A percentile compares a stretch with the other conserved stretches of the same genome.
Evolutionary conservation across 148 eudicot species (phyloP).

Genomic region (Spergularia bocconei): DNA sequence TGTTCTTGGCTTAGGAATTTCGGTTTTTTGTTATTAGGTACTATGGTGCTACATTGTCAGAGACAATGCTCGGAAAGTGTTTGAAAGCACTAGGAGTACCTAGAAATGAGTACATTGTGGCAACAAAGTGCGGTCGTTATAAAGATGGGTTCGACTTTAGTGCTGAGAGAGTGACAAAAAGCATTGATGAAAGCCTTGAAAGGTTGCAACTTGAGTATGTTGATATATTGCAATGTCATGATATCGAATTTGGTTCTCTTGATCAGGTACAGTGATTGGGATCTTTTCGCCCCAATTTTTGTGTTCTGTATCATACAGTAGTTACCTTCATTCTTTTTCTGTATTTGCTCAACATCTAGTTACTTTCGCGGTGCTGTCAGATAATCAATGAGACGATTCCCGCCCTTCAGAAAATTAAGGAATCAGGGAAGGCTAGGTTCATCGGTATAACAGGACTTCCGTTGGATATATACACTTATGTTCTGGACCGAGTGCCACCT

Average conservation of each 20-base stretch:
- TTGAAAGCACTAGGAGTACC: conserved; percentile 82
- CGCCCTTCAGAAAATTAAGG: conserved; percentile 86
- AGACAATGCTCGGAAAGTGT: conserved; percentile 74
- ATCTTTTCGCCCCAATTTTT: not conserved
- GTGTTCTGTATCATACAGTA: not conserved
- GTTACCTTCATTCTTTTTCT: not conserved
- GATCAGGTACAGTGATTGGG: conserved; percentile 65
- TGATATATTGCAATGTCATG: conserved; percentile 94
- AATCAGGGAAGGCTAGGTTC: conserved; percentile 80
- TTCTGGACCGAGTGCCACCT: conserved; percentile 83
- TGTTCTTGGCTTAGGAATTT: conserved; percentile 7
- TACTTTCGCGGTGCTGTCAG: conserved; percentile 32
- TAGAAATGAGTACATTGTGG: conserved; percentile 73
- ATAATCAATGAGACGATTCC: conserved; percentile 92
- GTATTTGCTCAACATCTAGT: conserved; percentile 1
- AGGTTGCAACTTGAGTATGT: conserved; percentile 97
- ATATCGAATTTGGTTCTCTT: conserved; percentile 90
- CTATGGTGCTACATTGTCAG: conserved; percentile 94
- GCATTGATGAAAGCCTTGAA: conserved; percentile 93
- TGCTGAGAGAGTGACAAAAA: conserved; percentile 88
- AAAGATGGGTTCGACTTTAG: conserved; percentile 91
- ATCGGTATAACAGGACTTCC: conserved; percentile 99
- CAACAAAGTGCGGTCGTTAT: conserved; percentile 95
- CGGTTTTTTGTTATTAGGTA: conserved; percentile 40
- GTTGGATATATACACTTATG: conserved; percentile 72